Percentiles rank a stretch among this genome's conserved stretches.
phyloP scores from a whole-genome alignment of 116 monocot species.

The Thalassia testudinum region DNA sequence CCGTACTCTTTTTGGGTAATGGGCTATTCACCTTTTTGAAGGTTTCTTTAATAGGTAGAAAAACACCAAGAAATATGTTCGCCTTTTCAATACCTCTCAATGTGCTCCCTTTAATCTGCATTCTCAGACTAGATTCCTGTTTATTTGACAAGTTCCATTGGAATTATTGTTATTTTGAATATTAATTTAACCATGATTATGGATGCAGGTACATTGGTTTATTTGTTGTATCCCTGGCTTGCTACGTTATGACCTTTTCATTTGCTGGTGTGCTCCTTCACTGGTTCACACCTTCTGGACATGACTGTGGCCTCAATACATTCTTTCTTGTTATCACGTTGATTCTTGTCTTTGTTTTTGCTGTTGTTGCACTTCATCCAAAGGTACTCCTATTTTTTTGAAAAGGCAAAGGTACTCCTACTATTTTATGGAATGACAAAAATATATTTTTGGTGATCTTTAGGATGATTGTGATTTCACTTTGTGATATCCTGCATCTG shows the following conservation, averaged over 20 bases:
- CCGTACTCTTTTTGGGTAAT: too few relatives aligned
- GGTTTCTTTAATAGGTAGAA: too few relatives aligned
- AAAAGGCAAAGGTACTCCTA: neutral
- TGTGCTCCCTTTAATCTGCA: too few relatives aligned
- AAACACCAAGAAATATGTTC: too few relatives aligned
- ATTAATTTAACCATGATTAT: neutral
- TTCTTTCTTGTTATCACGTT: conserved; percentile 82
- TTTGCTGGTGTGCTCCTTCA: conserved; percentile 88
- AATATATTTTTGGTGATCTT: neutral
- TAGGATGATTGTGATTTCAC: neutral
- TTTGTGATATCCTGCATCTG: neutral
- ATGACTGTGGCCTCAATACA: conserved; percentile 89
- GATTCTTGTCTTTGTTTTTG: conserved; percentile 79
- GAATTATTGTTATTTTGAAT: neutral
- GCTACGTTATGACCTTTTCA: conserved; percentile 75
- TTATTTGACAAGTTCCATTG: neutral
- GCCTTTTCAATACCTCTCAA: too few relatives aligned
- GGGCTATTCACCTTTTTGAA: too few relatives aligned
- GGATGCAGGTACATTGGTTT: conserved; percentile 73
- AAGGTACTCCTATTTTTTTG: conserved; percentile 30
- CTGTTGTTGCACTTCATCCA: conserved; percentile 83
- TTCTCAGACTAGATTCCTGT: too few relatives aligned
- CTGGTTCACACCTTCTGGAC: conserved; percentile 92
- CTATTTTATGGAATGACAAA: neutral
- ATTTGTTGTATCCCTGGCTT: conserved; percentile 76